Conservation (phyloP, 2,329 filamentous ascomycete genomes). For the Penicillium fuscoglaucum region DNA sequence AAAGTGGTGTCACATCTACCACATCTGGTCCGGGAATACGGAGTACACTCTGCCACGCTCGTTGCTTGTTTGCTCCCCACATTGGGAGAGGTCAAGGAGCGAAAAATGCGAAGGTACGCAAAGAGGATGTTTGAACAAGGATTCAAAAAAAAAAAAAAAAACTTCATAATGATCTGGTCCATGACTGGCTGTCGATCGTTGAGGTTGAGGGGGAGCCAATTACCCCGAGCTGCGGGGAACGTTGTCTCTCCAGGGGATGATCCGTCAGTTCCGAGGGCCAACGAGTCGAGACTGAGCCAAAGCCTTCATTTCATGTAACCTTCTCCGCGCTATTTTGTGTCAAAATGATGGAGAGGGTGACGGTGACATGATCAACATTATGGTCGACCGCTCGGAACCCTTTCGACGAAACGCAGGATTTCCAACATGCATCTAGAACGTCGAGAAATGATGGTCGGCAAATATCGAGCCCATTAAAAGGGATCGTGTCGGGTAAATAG, state of each 20-base stretch:
- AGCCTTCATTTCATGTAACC: slow-evolving; percentile 3
- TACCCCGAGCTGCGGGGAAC: slow-evolving; percentile 23
- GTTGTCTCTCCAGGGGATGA: slow-evolving; percentile 1
- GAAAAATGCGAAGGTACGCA: slow-evolving; percentile 4
- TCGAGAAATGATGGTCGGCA: not conserved
- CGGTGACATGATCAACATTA: not conserved
- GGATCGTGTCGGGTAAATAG: not conserved
- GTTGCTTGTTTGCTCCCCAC: not conserved
- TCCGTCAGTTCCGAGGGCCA: slow-evolving; percentile 8
- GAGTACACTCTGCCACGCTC: slow-evolving; percentile 1
- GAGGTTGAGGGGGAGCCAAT: slow-evolving; percentile 10
- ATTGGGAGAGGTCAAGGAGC: not conserved
- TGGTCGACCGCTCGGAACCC: not conserved
- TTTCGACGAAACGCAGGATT: not conserved
- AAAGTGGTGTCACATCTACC: slow-evolving; percentile 13
- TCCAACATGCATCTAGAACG: not conserved
- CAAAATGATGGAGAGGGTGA: not conserved
- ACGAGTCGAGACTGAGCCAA: not conserved
- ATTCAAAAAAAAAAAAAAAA: not conserved
- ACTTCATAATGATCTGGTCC: not conserved
- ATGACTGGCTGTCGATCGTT: slow-evolving; percentile 18
- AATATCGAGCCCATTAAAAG: not conserved
- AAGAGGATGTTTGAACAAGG: slow-evolving; percentile 1
- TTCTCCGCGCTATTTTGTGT: not conserved
- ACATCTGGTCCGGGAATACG: not conserved